phyloP scores from a whole-genome alignment of 192 early-diverging fungal species.

The Coemansia sp. region DNA sequence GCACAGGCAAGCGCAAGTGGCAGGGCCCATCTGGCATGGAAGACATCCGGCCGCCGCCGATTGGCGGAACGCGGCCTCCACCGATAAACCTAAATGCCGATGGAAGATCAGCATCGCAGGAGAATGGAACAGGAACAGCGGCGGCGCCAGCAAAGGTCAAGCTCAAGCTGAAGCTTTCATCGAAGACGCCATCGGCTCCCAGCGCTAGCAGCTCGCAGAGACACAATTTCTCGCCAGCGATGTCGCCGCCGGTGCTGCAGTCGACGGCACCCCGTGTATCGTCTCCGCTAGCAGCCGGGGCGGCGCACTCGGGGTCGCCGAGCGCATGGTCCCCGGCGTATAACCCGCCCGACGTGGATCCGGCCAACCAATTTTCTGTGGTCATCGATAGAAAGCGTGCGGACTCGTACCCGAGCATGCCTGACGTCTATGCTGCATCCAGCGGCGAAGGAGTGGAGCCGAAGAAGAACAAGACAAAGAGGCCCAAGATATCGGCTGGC shows the following conservation, averaged over 20 bases:
- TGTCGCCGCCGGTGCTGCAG: slow-evolving; percentile 20
- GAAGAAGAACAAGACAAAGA: neutral
- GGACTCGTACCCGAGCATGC: neutral
- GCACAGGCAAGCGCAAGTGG: slow-evolving; percentile 9
- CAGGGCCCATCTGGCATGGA: no score
- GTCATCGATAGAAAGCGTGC: neutral
- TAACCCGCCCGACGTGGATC: slow-evolving; percentile 4
- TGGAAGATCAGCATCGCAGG: neutral
- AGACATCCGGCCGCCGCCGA: slow-evolving; percentile 27
- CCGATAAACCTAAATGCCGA: slow-evolving; percentile 3
- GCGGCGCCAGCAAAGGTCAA: slow-evolving; percentile 43
- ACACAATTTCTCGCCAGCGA: slow-evolving; percentile 25
- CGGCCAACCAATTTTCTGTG: neutral
- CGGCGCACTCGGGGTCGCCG: slow-evolving; percentile 1
- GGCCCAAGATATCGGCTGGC: neutral
- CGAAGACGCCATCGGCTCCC: slow-evolving; percentile 3
- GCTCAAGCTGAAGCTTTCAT: slow-evolving; percentile 30
- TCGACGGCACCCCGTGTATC: slow-evolving; percentile 32
- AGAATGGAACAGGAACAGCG: neutral
- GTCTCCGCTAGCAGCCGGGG: slow-evolving; percentile 21
- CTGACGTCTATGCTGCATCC: neutral
- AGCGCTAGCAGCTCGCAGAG: neutral
- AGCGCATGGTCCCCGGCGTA: slow-evolving; percentile 17
- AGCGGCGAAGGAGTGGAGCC: neutral
- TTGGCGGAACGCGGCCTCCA: slow-evolving; percentile 45